These are phyloP conservation scores for Cylindrotheca fusiformis DNA, from an alignment of 108 stramenopile genomes.

Conservation along the genomic window DNA sequence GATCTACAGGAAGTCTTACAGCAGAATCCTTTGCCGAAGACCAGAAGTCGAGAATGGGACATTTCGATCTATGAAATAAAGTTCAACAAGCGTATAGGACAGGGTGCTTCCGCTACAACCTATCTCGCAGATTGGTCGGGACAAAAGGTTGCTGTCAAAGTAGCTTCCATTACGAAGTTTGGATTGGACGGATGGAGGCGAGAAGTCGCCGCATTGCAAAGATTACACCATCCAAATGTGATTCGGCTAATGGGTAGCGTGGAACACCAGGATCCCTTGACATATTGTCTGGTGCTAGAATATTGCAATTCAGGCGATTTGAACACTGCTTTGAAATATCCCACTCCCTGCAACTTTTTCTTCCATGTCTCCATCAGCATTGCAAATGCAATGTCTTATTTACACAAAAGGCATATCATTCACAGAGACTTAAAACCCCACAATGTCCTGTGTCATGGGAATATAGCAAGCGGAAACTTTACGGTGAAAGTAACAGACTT, in stretches of 20 bases:
- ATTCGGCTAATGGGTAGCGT: slow-evolving; percentile 67
- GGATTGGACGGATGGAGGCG: slow-evolving; percentile 72
- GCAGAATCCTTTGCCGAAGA: not conserved
- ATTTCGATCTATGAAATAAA: slow-evolving; percentile 68
- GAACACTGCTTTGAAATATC: slow-evolving; percentile 30
- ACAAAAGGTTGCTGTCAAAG: slow-evolving; percentile 71
- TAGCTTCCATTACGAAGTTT: slow-evolving; percentile 56
- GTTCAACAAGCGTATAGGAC: slow-evolving; percentile 56
- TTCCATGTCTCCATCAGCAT: slow-evolving; percentile 47
- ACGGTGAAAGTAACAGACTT: slow-evolving; percentile 71
- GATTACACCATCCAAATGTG: slow-evolving; percentile 73
- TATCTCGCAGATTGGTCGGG: slow-evolving; percentile 66
- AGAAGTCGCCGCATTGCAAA: slow-evolving; percentile 55
- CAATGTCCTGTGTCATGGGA: slow-evolving; percentile 57
- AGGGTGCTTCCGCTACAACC: slow-evolving; percentile 66
- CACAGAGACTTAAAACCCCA: slow-evolving; percentile 66
- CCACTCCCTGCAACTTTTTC: slow-evolving; percentile 64
- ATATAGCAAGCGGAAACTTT: slow-evolving; percentile 43
- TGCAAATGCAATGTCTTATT: slow-evolving; percentile 58
- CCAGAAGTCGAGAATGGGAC: slow-evolving; percentile 57
- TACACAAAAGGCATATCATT: slow-evolving; percentile 54
- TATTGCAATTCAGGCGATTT: slow-evolving; percentile 73
- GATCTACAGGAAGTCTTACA: slow-evolving; percentile 9
- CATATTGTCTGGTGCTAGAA: slow-evolving; percentile 73
- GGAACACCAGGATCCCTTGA: slow-evolving; percentile 57